These are phyloP conservation scores for Globisporangium emineosum DNA, from an alignment of 352 stramenopile genomes.

Conservation along the genomic window DNA sequence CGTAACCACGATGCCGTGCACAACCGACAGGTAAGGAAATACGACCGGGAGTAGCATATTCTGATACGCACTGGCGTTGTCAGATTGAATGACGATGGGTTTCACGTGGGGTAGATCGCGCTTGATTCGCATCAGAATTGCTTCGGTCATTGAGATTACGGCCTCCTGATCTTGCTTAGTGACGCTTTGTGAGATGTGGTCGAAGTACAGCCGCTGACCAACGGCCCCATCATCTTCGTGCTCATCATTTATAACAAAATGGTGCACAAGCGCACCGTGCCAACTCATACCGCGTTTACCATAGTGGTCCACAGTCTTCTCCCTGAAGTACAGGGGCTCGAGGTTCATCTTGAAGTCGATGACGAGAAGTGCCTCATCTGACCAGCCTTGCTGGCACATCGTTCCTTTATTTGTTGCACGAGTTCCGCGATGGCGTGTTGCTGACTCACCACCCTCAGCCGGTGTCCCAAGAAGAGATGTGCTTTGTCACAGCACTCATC, in stretches of 20 bases:
- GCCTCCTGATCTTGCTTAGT: conserved; percentile 26
- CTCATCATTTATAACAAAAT: conserved; percentile 9
- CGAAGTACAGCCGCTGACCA: conserved; percentile 22
- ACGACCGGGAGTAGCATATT: conserved; percentile 20
- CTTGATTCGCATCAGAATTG: conserved; percentile 20
- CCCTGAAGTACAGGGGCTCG: conserved; percentile 25
- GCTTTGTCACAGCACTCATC: too few relatives aligned
- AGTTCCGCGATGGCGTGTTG: conserved; percentile 11
- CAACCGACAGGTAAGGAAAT: conserved; percentile 18
- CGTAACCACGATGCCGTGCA: not conserved
- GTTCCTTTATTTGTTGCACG: conserved; percentile 2
- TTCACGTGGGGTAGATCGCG: conserved; percentile 20
- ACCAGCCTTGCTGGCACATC: not conserved
- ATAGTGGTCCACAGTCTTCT: conserved; percentile 32
- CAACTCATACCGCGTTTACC: conserved; percentile 30
- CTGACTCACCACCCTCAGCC: conserved; percentile 20
- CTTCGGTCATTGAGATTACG: conserved; percentile 26
- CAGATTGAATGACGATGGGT: conserved; percentile 21
- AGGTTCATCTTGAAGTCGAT: conserved; percentile 44
- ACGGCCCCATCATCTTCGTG: not conserved
- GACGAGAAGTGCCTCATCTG: conserved; percentile 23
- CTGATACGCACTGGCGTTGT: conserved; percentile 34
- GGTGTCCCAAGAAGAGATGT: conserved; percentile 5
- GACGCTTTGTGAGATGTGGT: conserved; percentile 22
- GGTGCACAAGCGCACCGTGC: conserved; percentile 26